Conservation (phyloP, 1,284 basidiomycete species). For the Anthracocystis setariae region DNA sequence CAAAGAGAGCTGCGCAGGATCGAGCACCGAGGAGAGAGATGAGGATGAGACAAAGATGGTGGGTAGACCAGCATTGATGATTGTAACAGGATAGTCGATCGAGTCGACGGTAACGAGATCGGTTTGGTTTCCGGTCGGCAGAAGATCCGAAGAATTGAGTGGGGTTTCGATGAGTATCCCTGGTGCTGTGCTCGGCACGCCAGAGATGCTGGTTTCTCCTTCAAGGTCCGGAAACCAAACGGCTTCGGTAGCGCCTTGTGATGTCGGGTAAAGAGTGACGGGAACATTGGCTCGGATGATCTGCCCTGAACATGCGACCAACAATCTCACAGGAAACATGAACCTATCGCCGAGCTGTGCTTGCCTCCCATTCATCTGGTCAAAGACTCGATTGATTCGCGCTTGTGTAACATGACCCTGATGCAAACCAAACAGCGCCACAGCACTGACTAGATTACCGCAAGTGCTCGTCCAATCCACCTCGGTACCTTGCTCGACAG, state of each 20-base stretch:
- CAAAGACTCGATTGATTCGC: constrained; percentile 17
- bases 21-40: constrained; percentile 28
- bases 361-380: not conserved
- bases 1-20: constrained; percentile 6
- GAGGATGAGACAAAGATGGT: constrained; percentile 58
- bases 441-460: constrained; percentile 65
- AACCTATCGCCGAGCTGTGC: constrained; percentile 13
- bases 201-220: constrained; percentile 56
- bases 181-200: constrained; percentile 61
- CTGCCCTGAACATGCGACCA: constrained; percentile 56
- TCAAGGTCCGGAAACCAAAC: constrained; percentile 40
- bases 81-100: constrained; percentile 31
- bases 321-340: constrained; percentile 40
- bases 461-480: constrained; percentile 66
- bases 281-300: constrained; percentile 55
- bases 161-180: constrained; percentile 60
- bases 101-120: constrained; percentile 34
- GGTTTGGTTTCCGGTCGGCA: constrained; percentile 50
- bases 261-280: constrained; percentile 13
- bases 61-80: constrained; percentile 63
- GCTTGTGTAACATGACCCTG: constrained; percentile 27
- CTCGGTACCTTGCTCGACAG: constrained; percentile 33
- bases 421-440: constrained; percentile 53
- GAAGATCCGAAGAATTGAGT: constrained; percentile 27
- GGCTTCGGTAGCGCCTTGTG: not conserved